phyloP scores from a whole-genome alignment of 106 monocot species.

The Dendrobium huoshanense region DNA sequence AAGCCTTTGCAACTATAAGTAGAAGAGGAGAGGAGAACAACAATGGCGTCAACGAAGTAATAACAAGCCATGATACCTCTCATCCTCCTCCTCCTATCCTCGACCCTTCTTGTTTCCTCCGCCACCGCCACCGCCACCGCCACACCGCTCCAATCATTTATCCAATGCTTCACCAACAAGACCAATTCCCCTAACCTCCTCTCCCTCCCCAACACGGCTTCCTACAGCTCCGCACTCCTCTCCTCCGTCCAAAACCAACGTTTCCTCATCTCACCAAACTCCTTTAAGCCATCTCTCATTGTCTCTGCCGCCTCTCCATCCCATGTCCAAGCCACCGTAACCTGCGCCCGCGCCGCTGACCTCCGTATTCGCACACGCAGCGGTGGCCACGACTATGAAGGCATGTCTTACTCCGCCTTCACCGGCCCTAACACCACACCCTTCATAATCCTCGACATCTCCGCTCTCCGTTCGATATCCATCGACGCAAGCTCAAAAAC shows the following conservation, averaged over 20 bases:
- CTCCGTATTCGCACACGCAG: conserved; percentile 37
- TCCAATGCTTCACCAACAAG: not conserved
- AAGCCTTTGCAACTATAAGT: no score
- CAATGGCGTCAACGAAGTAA: no score
- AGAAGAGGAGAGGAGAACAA: no score
- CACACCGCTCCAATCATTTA: not conserved
- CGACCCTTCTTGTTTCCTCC: no score
- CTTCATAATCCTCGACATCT: conserved; percentile 30
- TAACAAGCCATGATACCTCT: no score
- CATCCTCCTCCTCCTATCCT: no score
- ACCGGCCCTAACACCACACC: not conserved
- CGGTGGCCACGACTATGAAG: conserved; percentile 67
- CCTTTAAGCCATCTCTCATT: conserved; percentile 30
- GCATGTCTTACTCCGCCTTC: conserved; percentile 33
- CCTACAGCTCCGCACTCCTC: conserved; percentile 26
- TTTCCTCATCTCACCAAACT: conserved; percentile 13
- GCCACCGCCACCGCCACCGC: no score
- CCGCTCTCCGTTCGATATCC: conserved; percentile 18
- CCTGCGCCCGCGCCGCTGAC: conserved; percentile 16
- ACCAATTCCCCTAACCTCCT: conserved; percentile 14
- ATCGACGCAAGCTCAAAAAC: conserved; percentile 16
- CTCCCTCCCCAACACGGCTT: conserved; percentile 8
- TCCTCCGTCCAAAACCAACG: conserved; percentile 42
- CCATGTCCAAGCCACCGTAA: conserved; percentile 33
- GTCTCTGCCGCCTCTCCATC: conserved; percentile 16